Percentiles rank a stretch among this genome's conserved stretches.
Evolutionary conservation across 192 early-diverging fungal species (phyloP).

Genomic region (Phlyctochytrium bullatum): DNA sequence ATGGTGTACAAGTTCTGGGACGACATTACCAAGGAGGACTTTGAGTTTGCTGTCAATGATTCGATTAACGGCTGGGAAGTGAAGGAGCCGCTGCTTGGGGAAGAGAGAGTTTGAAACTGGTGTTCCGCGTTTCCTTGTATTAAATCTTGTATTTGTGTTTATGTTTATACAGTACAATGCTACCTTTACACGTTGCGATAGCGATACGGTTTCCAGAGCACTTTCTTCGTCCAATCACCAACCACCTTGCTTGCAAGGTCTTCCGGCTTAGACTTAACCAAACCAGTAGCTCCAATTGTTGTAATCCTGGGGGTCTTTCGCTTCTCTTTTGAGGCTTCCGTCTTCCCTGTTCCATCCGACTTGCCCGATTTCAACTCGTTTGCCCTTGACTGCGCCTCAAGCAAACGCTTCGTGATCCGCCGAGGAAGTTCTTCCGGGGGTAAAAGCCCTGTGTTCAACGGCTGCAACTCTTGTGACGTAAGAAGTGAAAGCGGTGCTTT

Average conservation of each 20-base stretch:
- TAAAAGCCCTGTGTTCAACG: conserved; percentile 30
- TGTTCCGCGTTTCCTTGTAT: no score
- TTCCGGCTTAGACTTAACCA: conserved; percentile 38
- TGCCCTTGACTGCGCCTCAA: conserved; percentile 23
- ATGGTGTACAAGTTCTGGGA: conserved; percentile 98
- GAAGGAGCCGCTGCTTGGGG: conserved; percentile 59
- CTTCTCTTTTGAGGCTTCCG: background rate
- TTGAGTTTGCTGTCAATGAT: conserved; percentile 8
- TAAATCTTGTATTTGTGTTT: no score
- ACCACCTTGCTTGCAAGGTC: conserved; percentile 35
- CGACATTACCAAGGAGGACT: conserved; percentile 14
- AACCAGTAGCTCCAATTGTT: conserved; percentile 32
- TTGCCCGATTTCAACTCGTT: background rate
- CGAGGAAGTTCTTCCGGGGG: conserved; percentile 4
- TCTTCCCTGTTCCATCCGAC: conserved; percentile 3
- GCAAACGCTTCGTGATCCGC: conserved; percentile 28
- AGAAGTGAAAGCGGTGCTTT: conserved; percentile 26
- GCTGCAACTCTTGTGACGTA: conserved; percentile 16
- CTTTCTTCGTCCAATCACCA: conserved; percentile 31
- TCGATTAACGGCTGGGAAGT: conserved; percentile 76
- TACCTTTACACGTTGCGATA: conserved; percentile 50
- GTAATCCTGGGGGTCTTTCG: conserved; percentile 38
- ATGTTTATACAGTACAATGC: no score
- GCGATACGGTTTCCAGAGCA: conserved; percentile 35
- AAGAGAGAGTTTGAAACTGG: no score